Base-by-base conservation (phyloP, 768 basidiomycete genomes). In the Collybiopsis luxurians region DNA sequence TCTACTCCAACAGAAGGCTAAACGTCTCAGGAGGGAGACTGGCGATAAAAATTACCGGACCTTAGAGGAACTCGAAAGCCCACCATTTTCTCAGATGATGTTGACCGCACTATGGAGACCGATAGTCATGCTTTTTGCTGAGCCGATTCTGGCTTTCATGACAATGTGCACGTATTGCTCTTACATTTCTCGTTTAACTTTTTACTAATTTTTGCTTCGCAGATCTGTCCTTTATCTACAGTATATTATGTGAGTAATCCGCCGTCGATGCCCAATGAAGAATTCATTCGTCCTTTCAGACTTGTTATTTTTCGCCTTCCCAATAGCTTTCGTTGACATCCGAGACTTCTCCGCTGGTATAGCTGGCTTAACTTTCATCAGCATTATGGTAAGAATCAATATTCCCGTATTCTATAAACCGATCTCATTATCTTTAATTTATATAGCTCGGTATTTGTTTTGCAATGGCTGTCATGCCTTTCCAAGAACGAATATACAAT, bases 161-260 rank as follows among this genome's bases (percentile, higher is more conserved):
- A 73, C 73, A 1, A 66, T 77, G 57, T 80, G 71, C 71, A 68
- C 13, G 70, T 67, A 1, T 45, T 28, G 49, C 28, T 17, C n/a
- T 19, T 28, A 30, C 28, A 39, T 21, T 30, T 9, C 12, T 40
- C 28, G n/a, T 27, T 6, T n/a, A 9, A 11, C 40, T 17, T 48
- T 26, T 19, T 31, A 24, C 17, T 49, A 11, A 26, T 42, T 49
- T 21, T 24, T 15, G 24, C 30, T 7, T 52, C 23, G 4, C 38
- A 75, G 75, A 75, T 65, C 70, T 80, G 0, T 75, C 75, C 1
- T 75, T 81, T 59, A 65, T 79, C 2, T 79, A 76, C 62, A 70
- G 73, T 28, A 60, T 78, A 9, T 63, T 79, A 1, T 79, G 66
- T 72, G 55, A 42, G 67, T 62, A 23, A 5, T n/a, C 4, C 19